These are phyloP conservation scores for Stagonosporopsis tanaceti DNA, from an alignment of 2,329 filamentous ascomycete species.

Conservation along the genomic window DNA sequence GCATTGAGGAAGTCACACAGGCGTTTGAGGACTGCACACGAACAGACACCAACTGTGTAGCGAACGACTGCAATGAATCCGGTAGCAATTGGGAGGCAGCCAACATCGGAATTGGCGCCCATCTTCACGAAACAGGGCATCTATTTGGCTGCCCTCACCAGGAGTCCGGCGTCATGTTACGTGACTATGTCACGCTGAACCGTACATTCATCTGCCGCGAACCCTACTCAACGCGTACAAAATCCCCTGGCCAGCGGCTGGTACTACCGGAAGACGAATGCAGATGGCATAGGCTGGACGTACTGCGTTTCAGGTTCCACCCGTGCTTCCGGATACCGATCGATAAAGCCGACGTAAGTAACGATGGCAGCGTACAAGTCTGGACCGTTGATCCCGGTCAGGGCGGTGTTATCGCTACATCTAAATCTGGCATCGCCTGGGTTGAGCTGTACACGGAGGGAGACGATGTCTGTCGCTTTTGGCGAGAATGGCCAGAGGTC, in stretches of 20 bases:
- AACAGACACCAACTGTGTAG: constrained; percentile 80
- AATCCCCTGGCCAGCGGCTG: constrained; percentile 76
- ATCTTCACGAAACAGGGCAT: constrained; percentile 90
- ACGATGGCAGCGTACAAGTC: constrained; percentile 81
- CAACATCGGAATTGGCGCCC: constrained; percentile 91
- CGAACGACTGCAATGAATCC: constrained; percentile 85
- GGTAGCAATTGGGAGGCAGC: constrained; percentile 96
- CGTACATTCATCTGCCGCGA: constrained; percentile 83
- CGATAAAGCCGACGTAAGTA: constrained; percentile 64
- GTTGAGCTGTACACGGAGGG: constrained; percentile 82
- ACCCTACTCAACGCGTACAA: constrained; percentile 85
- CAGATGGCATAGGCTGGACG: constrained; percentile 88
- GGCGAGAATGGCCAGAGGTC: constrained; percentile 79
- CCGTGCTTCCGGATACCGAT: constrained; percentile 86
- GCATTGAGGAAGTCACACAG: constrained; percentile 87
- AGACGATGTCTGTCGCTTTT: constrained; percentile 80
- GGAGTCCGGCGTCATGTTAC: constrained; percentile 88
- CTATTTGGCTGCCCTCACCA: constrained; percentile 90
- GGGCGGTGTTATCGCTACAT: constrained; percentile 80
- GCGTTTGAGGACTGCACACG: constrained; percentile 90
- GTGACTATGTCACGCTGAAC: constrained; percentile 85
- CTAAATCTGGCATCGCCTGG: constrained; percentile 82
- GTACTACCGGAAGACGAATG: constrained; percentile 84
- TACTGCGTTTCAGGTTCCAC: constrained; percentile 86
- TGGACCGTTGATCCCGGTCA: constrained; percentile 83